phyloP scores from a whole-genome alignment of 108 stramenopile genomes.

The Pelagomonas calceolata region DNA sequence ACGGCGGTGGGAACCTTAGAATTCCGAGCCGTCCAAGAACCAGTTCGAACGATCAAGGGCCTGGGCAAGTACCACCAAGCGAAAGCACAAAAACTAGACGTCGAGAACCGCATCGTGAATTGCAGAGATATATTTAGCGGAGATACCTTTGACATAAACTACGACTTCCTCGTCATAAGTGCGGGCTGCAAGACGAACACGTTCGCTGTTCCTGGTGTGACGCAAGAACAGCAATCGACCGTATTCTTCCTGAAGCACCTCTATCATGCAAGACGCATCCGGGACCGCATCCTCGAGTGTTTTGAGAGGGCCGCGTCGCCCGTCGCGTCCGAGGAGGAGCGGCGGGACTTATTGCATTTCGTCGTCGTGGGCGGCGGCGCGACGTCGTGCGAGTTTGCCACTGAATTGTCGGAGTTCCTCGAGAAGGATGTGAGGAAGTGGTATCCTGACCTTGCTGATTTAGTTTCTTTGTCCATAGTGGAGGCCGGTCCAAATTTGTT shows the following conservation, averaged over 20 bases:
- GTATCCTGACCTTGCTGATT: slow-evolving; percentile 67
- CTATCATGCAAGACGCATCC: slow-evolving; percentile 78
- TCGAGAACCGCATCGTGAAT: slow-evolving; percentile 38
- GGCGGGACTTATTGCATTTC: slow-evolving; percentile 73
- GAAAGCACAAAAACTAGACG: slow-evolving; percentile 56
- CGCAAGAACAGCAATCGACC: slow-evolving; percentile 55
- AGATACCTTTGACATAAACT: slow-evolving; percentile 57
- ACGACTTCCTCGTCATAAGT: slow-evolving; percentile 75
- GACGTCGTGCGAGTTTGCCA: slow-evolving; percentile 83
- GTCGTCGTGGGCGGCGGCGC: slow-evolving; percentile 95
- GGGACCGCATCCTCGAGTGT: slow-evolving; percentile 79
- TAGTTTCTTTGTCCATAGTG: slow-evolving; percentile 71
- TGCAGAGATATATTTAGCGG: slow-evolving; percentile 56
- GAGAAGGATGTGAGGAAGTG: slow-evolving; percentile 60
- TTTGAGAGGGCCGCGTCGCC: slow-evolving; percentile 86
- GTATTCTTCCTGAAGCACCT: slow-evolving; percentile 91
- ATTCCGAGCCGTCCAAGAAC: slow-evolving; percentile 86
- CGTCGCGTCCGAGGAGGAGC: slow-evolving; percentile 48
- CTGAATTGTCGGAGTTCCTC: slow-evolving; percentile 83
- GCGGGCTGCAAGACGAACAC: slow-evolving; percentile 85
- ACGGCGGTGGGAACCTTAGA: slow-evolving; percentile 94
- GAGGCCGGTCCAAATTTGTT: slow-evolving; percentile 80
- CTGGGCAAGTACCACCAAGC: slow-evolving; percentile 62
- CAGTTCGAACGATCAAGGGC: slow-evolving; percentile 54
- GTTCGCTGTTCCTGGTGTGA: slow-evolving; percentile 55